Conservation (phyloP, 2,329 filamentous ascomycete species). For the Trichophyton mentagrophytes region DNA sequence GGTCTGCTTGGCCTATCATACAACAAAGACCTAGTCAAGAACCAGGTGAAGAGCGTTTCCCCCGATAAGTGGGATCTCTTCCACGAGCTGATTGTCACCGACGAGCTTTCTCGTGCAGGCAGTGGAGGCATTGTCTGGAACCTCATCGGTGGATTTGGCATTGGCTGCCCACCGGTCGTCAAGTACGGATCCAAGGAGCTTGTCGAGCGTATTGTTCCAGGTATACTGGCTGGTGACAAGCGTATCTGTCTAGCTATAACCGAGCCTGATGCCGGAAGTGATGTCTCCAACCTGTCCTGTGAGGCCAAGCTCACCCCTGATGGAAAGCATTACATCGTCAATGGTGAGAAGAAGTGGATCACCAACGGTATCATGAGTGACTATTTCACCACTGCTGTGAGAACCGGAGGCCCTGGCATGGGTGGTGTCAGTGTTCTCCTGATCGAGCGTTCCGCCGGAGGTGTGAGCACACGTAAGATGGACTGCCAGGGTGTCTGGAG, state of each 20-base stretch:
- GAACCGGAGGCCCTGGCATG: slow-evolving; percentile 81
- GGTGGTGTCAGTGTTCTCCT: slow-evolving; percentile 82
- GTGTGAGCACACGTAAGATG: slow-evolving; percentile 88
- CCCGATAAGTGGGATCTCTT: slow-evolving; percentile 94
- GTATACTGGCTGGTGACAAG: slow-evolving; percentile 83
- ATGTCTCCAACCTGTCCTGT: slow-evolving; percentile 90
- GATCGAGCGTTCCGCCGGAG: slow-evolving; percentile 72
- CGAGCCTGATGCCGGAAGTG: slow-evolving; percentile 85
- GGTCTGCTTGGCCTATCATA: slow-evolving; percentile 72
- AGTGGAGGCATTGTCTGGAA: slow-evolving; percentile 96
- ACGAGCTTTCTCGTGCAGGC: slow-evolving; percentile 78
- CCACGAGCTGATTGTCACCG: slow-evolving; percentile 91
- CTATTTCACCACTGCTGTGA: slow-evolving; percentile 94
- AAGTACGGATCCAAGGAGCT: slow-evolving; percentile 82
- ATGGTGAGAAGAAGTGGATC: slow-evolving; percentile 99
- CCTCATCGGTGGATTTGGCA: slow-evolving; percentile 89
- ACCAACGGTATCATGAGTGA: slow-evolving; percentile 95
- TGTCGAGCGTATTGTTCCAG: slow-evolving; percentile 76
- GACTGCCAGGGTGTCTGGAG: slow-evolving; percentile 98
- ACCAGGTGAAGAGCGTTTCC: slow-evolving; percentile 62
- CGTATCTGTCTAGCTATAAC: slow-evolving; percentile 96
- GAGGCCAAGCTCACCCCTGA: slow-evolving; percentile 91
- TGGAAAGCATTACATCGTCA: slow-evolving; percentile 98
- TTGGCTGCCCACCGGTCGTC: slow-evolving; percentile 79
- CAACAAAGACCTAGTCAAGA: slow-evolving; percentile 59